Evolutionary conservation across 495 filamentous ascomycete species (phyloP), one percentile per base, ranked within the genome.

Genomic region (Penicillium manginii): DNA sequence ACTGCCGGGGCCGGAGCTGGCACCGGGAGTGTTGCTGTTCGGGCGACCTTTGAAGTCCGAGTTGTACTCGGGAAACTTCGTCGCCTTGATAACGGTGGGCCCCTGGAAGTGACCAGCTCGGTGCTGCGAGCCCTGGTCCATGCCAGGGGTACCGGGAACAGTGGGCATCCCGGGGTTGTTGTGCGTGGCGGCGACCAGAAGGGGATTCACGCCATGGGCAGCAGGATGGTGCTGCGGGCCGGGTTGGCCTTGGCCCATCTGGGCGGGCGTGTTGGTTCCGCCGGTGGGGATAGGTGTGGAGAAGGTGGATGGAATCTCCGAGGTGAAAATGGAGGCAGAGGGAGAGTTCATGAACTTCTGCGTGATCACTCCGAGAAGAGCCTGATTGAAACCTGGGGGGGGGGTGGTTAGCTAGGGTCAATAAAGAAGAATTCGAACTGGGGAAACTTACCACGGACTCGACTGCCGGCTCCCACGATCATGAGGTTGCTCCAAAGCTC

Each of bases 291-390:
- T 81, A 11, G 94, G 94, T 0, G 94, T 98, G 45, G 89, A 90
- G 68, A 96, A 83, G 72, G 92, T 91, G 1, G 90, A 94, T 18
- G 92, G 92, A 33, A 98, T 85, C 73, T 98, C 94, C 46, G 91
- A 96, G 35, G 91, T 96, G 81, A 98, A 98, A 66, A 98, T 98
- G 35, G 92, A 97, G 21, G 89, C 92, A 42, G 90, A 93, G 0
- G 94, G 94, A 4, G 92, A 93, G 56, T 98, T 88, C 37, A 96
- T 79, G 69, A 94, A 96, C 62, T 91, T 93, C 58, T 86, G 83
- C 31, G 84, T 84, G 19, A 98, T 81, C 0, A 88, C 91, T 33
- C 85, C 78, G 40, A 97, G 71, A 39, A 98, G 81, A 50, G 94
- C 89, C 52, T 96, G 92, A 65, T 90, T 93, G 72, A 98, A 92